Conservation (phyloP, 2,329 filamentous ascomycete species). For the Talaromyces piceae region DNA sequence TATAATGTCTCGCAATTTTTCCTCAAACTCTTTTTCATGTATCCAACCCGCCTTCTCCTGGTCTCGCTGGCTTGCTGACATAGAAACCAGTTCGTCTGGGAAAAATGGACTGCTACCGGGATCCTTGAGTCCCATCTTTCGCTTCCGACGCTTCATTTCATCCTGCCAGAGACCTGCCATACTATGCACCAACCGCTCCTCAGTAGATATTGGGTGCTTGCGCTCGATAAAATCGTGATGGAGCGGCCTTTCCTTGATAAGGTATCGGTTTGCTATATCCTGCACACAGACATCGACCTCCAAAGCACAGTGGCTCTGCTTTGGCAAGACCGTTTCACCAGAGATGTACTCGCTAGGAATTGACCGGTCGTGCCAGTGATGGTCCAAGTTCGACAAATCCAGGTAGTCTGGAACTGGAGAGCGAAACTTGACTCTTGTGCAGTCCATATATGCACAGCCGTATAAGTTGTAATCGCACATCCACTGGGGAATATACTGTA, state of each 20-base stretch:
- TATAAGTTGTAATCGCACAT: constrained; percentile 98
- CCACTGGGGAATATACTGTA: constrained; percentile 90
- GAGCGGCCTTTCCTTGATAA: constrained; percentile 66
- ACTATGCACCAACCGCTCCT: constrained; percentile 81
- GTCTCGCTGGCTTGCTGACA: constrained; percentile 75
- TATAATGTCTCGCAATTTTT: constrained; percentile 58
- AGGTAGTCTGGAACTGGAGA: constrained; percentile 64
- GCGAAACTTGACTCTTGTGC: constrained; percentile 63
- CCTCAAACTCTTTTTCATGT: constrained; percentile 75
- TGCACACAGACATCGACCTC: constrained; percentile 87
- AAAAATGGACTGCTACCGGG: constrained; percentile 70
- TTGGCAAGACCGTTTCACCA: constrained; percentile 58
- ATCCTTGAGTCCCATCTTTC: constrained; percentile 57
- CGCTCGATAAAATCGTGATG: constrained; percentile 84
- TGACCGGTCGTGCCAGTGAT: constrained; percentile 74
- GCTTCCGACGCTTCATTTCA: constrained; percentile 71
- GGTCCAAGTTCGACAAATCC: constrained; percentile 52
- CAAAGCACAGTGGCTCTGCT: constrained; percentile 78
- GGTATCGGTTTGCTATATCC: constrained; percentile 73
- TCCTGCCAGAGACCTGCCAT: constrained; percentile 93
- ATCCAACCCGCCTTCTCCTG: constrained; percentile 77
- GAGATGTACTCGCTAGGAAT: constrained; percentile 55
- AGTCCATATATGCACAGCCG: constrained; percentile 81
- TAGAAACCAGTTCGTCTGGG: constrained; percentile 72
- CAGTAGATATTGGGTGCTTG: constrained; percentile 52